phyloP scores from a whole-genome alignment of 2,329 filamentous ascomycete species.

The Ambrosiella cleistominuta region DNA sequence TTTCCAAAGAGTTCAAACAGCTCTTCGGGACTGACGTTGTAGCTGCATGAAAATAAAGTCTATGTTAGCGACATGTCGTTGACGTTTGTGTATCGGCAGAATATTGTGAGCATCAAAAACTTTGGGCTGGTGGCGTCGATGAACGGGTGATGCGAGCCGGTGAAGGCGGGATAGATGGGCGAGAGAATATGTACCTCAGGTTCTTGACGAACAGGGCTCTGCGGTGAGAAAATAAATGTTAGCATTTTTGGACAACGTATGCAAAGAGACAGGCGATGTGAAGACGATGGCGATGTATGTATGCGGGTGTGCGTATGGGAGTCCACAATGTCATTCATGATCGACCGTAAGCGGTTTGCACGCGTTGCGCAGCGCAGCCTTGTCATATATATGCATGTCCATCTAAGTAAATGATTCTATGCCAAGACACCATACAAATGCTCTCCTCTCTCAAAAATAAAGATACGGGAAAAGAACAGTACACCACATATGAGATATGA shows the following conservation, averaged over 20 bases:
- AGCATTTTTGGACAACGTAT: conserved; percentile 1
- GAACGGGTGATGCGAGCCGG: too few species aligned
- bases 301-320: background rate
- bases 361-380: conserved; percentile 1
- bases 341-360: too few species aligned
- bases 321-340: too few species aligned
- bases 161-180: background rate
- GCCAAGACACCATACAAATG: background rate
- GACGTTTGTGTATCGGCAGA: too few species aligned
- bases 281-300: background rate
- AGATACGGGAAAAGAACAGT: background rate
- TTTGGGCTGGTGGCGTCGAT: background rate
- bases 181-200: conserved; percentile 51
- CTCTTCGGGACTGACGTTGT: conserved; percentile 96
- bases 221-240: conserved; percentile 14
- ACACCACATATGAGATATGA: background rate
- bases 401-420: background rate
- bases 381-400: conserved; percentile 3
- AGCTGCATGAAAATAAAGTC: conserved; percentile 36
- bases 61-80: too few species aligned
- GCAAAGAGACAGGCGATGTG: background rate
- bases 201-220: conserved; percentile 99
- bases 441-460: too few species aligned
- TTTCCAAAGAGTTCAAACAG: conserved; percentile 98
- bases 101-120: too few species aligned